Percentiles rank a stretch among this genome's conserved stretches.
phyloP scores from a whole-genome alignment of 352 stramenopile species.

The Pythium aristosporum region DNA sequence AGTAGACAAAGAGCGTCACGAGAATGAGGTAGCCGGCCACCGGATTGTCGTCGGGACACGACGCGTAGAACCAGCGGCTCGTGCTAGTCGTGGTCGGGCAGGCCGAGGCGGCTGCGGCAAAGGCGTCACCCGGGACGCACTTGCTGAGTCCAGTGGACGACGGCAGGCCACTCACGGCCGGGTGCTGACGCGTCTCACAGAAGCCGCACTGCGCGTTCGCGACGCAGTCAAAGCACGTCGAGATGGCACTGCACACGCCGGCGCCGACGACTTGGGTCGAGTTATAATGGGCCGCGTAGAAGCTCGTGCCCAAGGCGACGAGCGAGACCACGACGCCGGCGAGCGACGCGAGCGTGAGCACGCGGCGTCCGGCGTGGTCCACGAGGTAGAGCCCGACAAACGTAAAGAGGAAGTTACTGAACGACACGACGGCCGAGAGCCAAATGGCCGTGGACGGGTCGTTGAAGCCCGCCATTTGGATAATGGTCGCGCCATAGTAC shows the following conservation, averaged over 20 bases:
- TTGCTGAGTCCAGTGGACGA: neutral
- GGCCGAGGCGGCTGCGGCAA: constrained; percentile 26
- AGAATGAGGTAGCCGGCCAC: constrained; percentile 53
- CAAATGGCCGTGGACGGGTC: constrained; percentile 72
- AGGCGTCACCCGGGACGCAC: constrained; percentile 16
- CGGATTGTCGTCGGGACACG: constrained; percentile 48
- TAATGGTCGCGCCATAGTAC: constrained; percentile 85
- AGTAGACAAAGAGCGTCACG: constrained; percentile 63
- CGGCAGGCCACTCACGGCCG: constrained; percentile 1
- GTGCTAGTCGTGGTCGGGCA: constrained; percentile 9
- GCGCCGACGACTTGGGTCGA: constrained; percentile 33
- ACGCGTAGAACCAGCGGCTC: constrained; percentile 41
- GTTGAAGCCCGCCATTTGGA: constrained; percentile 79
- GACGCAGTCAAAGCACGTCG: constrained; percentile 72
- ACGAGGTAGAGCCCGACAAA: constrained; percentile 66
- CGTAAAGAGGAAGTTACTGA: constrained; percentile 71
- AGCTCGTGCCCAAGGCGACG: constrained; percentile 39
- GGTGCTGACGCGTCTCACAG: constrained; percentile 22
- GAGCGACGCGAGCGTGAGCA: constrained; percentile 51
- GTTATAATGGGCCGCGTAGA: constrained; percentile 37
- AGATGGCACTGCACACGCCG: constrained; percentile 38
- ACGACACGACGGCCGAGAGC: constrained; percentile 70
- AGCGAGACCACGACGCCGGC: constrained; percentile 45
- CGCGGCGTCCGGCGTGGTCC: constrained; percentile 42
- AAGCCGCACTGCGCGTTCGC: constrained; percentile 60